Conservation (phyloP, 371 early-diverging fungal genomes). For the Funneliformis caledonium region DNA sequence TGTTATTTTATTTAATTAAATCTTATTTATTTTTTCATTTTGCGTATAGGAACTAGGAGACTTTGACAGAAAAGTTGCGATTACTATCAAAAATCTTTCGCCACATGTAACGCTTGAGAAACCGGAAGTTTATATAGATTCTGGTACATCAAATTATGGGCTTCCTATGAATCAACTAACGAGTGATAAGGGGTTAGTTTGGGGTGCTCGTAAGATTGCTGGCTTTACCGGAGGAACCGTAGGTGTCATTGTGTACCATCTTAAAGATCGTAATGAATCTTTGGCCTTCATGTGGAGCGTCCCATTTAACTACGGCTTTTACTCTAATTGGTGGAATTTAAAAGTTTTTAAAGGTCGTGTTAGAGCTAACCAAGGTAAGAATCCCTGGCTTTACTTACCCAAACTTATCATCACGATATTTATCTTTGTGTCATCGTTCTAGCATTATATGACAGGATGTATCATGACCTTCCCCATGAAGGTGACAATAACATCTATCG, state of each 20-base stretch:
- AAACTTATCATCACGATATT: not conserved
- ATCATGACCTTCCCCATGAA: not conserved
- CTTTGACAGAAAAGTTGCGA: not conserved
- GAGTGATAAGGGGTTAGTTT: not conserved
- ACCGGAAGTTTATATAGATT: not conserved
- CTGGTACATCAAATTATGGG: slow-evolving; percentile 1
- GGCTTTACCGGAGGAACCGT: not conserved
- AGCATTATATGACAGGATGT: not conserved
- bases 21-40: not conserved
- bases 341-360: not conserved
- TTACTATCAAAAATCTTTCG: slow-evolving; percentile 12
- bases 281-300: slow-evolving; percentile 12
- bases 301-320: not conserved
- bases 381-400: not conserved
- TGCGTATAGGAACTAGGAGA: not conserved
- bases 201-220: slow-evolving; percentile 16
- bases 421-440: not conserved
- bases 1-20: no score
- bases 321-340: slow-evolving; percentile 14
- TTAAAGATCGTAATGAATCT: not conserved
- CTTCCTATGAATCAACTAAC: not conserved
- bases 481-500: not conserved
- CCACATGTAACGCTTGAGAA: not conserved
- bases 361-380: not conserved
- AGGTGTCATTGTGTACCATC: slow-evolving; percentile 8